phyloP scores from a whole-genome alignment of 768 basidiomycete genomes.

The Asterophora lycoperdoides region DNA sequence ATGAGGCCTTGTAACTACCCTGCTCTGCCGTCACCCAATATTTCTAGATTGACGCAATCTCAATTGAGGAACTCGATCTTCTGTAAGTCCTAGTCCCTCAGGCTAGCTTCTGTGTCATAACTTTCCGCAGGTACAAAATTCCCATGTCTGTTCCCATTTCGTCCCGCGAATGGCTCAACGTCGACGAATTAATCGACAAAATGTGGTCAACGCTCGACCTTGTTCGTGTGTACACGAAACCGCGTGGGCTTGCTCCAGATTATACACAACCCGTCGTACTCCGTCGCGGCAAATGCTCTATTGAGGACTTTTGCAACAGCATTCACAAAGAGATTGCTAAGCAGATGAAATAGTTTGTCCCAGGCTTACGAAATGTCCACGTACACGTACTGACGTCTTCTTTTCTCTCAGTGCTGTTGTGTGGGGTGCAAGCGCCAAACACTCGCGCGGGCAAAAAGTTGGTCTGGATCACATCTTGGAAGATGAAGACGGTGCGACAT shows the following conservation, averaged over 20 bases:
- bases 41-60: conserved; percentile 90
- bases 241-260: conserved; percentile 86
- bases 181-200: conserved; percentile 87
- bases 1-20: conserved; percentile 7
- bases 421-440: conserved; percentile 98
- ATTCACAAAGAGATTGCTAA: conserved; percentile 98
- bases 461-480: conserved; percentile 82
- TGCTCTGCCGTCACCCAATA: conserved; percentile 1
- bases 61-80: conserved; percentile 95
- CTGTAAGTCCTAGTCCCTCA: conserved; percentile 43
- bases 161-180: conserved; percentile 91
- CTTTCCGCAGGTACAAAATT: conserved; percentile 69
- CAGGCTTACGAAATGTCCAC: neutral
- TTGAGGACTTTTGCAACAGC: conserved; percentile 89
- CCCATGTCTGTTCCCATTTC: conserved; percentile 94
- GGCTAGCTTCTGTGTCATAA: conserved; percentile 2
- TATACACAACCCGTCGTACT: conserved; percentile 90
- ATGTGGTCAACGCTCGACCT: conserved; percentile 96
- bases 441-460: conserved; percentile 93
- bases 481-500: conserved; percentile 76
- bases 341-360: conserved; percentile 89
- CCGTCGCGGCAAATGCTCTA: conserved; percentile 52
- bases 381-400: neutral
- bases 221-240: conserved; percentile 95
- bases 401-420: conserved; percentile 64